phyloP scores from a whole-genome alignment of 495 filamentous ascomycete species.

The Talaromyces stipitatus region DNA sequence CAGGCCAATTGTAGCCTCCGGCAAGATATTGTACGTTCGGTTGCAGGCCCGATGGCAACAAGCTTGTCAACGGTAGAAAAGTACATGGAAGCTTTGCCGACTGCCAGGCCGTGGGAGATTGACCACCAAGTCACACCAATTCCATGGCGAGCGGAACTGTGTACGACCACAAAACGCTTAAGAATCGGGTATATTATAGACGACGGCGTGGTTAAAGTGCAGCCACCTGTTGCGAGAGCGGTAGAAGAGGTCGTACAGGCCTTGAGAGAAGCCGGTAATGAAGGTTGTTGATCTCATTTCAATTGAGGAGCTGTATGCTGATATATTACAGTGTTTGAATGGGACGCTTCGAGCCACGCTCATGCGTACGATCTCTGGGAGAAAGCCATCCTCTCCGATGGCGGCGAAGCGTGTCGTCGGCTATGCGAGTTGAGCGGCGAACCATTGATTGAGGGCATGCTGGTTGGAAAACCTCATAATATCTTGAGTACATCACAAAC shows the following conservation, averaged over 20 bases:
- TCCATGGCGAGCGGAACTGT: constrained; percentile 32
- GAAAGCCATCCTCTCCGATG: constrained; percentile 51
- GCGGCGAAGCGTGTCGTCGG: constrained; percentile 42
- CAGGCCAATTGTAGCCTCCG: constrained; percentile 11
- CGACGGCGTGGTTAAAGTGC: constrained; percentile 47
- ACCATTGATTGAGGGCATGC: constrained; percentile 45
- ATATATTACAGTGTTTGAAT: constrained; percentile 30
- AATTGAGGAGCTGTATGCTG: constrained; percentile 12
- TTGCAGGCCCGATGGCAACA: constrained; percentile 23
- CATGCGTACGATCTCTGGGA: constrained; percentile 32
- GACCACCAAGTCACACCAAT: constrained; percentile 26
- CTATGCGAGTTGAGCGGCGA: constrained; percentile 48
- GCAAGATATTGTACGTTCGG: constrained; percentile 24
- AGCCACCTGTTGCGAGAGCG: constrained; percentile 44
- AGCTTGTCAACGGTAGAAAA: constrained; percentile 19
- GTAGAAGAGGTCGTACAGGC: constrained; percentile 33
- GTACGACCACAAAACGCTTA: constrained; percentile 22
- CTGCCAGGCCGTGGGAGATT: constrained; percentile 20
- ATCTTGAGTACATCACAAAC: constrained; percentile 17
- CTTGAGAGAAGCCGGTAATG: constrained; percentile 34
- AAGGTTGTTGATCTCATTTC: constrained; percentile 26
- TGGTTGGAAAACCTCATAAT: constrained; percentile 28
- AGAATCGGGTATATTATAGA: constrained; percentile 45
- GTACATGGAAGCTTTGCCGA: constrained; percentile 24
- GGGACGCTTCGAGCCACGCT: constrained; percentile 27